These are phyloP conservation scores for Rubroboletus pulcherrimus DNA, from an alignment of 768 basidiomycete species.

Conservation along the genomic window DNA sequence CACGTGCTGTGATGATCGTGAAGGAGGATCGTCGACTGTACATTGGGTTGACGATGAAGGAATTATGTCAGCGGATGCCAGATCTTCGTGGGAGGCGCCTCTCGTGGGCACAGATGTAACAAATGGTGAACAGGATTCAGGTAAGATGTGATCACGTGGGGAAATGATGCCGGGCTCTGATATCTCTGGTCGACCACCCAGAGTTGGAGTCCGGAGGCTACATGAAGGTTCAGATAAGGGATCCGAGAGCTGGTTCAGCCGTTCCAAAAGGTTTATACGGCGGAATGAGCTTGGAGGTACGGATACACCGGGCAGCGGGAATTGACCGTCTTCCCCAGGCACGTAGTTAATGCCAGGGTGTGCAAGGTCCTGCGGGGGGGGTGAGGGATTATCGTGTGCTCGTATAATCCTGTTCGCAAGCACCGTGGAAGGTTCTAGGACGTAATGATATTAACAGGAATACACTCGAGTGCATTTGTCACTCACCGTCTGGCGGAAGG, in stretches of 20 bases:
- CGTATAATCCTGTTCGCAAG: constrained; percentile 63
- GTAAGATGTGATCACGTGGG: constrained; percentile 36
- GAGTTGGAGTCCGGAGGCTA: background rate
- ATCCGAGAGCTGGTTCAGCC: constrained; percentile 18
- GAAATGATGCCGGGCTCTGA: constrained; percentile 7
- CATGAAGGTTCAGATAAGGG: constrained; percentile 1
- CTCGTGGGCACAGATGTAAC: constrained; percentile 10
- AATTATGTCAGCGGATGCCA: background rate
- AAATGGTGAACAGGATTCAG: constrained; percentile 40
- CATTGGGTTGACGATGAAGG: constrained; percentile 8
- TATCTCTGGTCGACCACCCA: constrained; percentile 1
- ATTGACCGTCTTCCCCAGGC: constrained; percentile 17
- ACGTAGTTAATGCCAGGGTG: constrained; percentile 14
- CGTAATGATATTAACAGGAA: constrained; percentile 6
- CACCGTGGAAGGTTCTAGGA: constrained; percentile 60
- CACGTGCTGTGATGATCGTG: constrained; percentile 19
- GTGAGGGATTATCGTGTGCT: constrained; percentile 75
- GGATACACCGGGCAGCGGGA: constrained; percentile 11
- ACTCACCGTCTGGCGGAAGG: constrained; percentile 44
- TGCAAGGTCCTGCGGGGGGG: constrained; percentile 41
- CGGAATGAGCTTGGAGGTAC: constrained; percentile 32
- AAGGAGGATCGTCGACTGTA: constrained; percentile 23
- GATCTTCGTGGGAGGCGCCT: background rate
- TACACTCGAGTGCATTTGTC: background rate
- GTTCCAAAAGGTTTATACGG: constrained; percentile 29